These are phyloP conservation scores for Chenopodium suecicum DNA, from an alignment of 148 eudicot species.

Conservation along the genomic window DNA sequence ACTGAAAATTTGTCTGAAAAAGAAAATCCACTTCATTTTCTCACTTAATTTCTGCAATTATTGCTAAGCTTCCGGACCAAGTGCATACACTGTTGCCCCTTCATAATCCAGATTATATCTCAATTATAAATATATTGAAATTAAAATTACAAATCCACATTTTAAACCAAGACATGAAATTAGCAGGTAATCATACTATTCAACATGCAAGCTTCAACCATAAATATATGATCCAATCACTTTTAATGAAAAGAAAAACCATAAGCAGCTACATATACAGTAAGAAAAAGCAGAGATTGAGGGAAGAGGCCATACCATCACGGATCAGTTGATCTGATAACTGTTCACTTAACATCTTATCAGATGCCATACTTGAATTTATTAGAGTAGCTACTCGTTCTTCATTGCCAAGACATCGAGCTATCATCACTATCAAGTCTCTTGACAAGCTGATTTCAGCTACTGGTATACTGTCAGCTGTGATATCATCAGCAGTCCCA, in stretches of 20 bases:
- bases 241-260: not conserved
- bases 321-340: slow-evolving; percentile 83
- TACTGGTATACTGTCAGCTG: slow-evolving; percentile 51
- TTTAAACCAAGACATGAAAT: not conserved
- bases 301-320: slow-evolving; percentile 59
- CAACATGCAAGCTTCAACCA: not conserved
- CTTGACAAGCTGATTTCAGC: slow-evolving; percentile 79
- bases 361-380: slow-evolving; percentile 33
- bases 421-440: slow-evolving; percentile 65
- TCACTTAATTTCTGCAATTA: too few species aligned
- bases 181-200: not conserved
- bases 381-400: slow-evolving; percentile 57
- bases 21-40: not conserved
- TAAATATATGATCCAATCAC: not conserved
- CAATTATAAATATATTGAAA: not conserved
- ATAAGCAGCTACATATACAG: not conserved
- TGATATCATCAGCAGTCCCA: slow-evolving; percentile 45
- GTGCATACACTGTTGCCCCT: not conserved
- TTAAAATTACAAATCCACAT: not conserved
- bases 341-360: slow-evolving; percentile 58
- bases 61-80: too few species aligned
- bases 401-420: slow-evolving; percentile 83
- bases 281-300: not conserved
- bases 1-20: not conserved
- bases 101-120: not conserved